Percentiles rank a stretch among this genome's conserved stretches.
Conservation (phyloP, 73 alveolate genomes). For the Paramecium pentaurelia region DNA sequence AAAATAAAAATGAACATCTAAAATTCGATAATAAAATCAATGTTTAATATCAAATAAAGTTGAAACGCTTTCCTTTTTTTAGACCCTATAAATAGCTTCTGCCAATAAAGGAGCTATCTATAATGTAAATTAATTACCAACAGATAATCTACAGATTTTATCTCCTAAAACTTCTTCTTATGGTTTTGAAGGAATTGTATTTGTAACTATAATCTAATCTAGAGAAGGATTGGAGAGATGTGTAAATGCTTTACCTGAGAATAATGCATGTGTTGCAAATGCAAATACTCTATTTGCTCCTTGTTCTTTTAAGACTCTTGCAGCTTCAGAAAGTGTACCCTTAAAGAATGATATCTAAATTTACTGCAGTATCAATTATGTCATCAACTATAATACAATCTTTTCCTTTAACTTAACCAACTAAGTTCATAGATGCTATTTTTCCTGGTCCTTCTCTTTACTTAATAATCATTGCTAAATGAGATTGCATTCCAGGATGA, state of each 20-base stretch:
- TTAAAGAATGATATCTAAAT: neutral
- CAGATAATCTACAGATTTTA: slow-evolving; percentile 53
- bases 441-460: slow-evolving; percentile 82
- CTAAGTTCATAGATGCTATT: slow-evolving; percentile 76
- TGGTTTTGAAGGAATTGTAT: slow-evolving; percentile 74
- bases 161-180: slow-evolving; percentile 46
- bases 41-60: slow-evolving; percentile 34
- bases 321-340: slow-evolving; percentile 95
- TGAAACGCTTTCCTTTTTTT: slow-evolving; percentile 57
- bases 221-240: slow-evolving; percentile 75
- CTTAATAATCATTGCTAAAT: slow-evolving; percentile 85
- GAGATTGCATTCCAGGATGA: slow-evolving; percentile 53
- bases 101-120: slow-evolving; percentile 59
- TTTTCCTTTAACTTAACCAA: slow-evolving; percentile 82
- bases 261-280: slow-evolving; percentile 94
- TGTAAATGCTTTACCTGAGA: slow-evolving; percentile 83
- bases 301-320: slow-evolving; percentile 70
- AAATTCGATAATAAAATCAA: neutral
- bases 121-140: neutral
- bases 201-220: slow-evolving; percentile 84
- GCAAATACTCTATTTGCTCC: slow-evolving; percentile 93
- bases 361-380: slow-evolving; percentile 87
- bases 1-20: neutral
- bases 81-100: slow-evolving; percentile 60
- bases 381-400: slow-evolving; percentile 86